Evolutionary conservation across 2,329 filamentous ascomycete genomes (phyloP).

Genomic region (Cordyceps javanica): DNA sequence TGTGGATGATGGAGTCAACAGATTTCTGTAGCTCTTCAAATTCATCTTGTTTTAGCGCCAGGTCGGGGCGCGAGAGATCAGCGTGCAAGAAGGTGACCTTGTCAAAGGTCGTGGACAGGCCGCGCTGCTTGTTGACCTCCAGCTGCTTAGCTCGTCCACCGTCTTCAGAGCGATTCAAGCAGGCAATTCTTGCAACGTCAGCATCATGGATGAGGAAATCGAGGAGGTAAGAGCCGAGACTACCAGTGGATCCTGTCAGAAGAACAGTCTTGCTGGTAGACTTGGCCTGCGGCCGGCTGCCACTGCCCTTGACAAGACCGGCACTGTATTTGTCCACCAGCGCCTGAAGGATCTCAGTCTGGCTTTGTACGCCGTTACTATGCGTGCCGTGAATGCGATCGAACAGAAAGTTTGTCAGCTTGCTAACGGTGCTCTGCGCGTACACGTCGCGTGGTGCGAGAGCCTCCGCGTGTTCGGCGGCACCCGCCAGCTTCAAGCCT

Average conservation of each 20-base stretch:
- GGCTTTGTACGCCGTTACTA: constrained; percentile 8
- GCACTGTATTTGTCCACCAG: constrained; percentile 21
- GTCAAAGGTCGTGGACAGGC: constrained; percentile 28
- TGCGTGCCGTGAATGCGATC: neutral
- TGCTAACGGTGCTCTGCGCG: constrained; percentile 22
- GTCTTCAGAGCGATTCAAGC: constrained; percentile 29
- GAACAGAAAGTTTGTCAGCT: constrained; percentile 20
- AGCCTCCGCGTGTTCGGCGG: constrained; percentile 8
- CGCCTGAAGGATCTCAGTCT: constrained; percentile 12
- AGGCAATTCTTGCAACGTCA: constrained; percentile 16
- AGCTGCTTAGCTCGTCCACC: constrained; percentile 33
- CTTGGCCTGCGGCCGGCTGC: neutral
- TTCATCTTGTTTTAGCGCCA: constrained; percentile 38
- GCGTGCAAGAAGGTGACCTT: constrained; percentile 43
- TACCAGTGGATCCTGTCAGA: constrained; percentile 82
- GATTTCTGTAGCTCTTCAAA: constrained; percentile 31
- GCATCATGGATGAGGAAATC: constrained; percentile 24
- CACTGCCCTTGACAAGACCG: neutral
- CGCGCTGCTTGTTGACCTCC: constrained; percentile 29
- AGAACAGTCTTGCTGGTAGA: constrained; percentile 52
- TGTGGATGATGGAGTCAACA: constrained; percentile 45
- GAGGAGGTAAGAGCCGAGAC: constrained; percentile 71
- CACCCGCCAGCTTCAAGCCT: constrained; percentile 17
- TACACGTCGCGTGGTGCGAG: constrained; percentile 24
- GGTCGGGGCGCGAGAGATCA: constrained; percentile 38